phyloP scores from a whole-genome alignment of 805 yeast species.

The Ogataea nitratoaversa region DNA sequence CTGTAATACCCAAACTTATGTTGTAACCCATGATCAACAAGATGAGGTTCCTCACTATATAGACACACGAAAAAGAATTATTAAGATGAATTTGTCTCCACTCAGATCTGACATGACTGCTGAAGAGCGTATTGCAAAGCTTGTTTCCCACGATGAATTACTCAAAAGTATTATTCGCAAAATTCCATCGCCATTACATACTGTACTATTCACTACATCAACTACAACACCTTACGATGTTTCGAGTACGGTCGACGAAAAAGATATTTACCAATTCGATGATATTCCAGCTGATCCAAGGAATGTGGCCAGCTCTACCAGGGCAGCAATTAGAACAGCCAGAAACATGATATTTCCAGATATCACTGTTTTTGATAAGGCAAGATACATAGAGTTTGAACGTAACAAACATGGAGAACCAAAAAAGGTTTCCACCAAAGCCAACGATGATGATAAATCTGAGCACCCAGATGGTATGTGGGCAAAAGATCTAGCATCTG shows the following conservation, averaged over 20 bases:
- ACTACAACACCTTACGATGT: constrained; percentile 22
- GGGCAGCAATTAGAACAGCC: constrained; percentile 24
- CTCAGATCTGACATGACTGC: constrained; percentile 42
- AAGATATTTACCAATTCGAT: constrained; percentile 15
- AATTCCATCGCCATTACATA: constrained; percentile 68
- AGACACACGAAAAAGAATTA: constrained; percentile 60
- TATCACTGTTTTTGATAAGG: constrained; percentile 45
- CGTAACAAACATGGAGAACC: constrained; percentile 42
- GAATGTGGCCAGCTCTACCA: constrained; percentile 28
- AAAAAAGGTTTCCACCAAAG: constrained; percentile 17
- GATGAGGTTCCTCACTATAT: constrained; percentile 51
- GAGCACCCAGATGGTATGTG: constrained; percentile 28
- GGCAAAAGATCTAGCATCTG: constrained; percentile 23
- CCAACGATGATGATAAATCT: constrained; percentile 24
- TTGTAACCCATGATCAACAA: constrained; percentile 34
- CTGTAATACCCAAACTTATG: constrained; percentile 49
- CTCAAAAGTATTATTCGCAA: constrained; percentile 56
- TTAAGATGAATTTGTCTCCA: constrained; percentile 53
- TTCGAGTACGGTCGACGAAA: constrained; percentile 9
- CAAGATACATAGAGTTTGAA: constrained; percentile 50
- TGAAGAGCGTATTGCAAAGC: constrained; percentile 27
- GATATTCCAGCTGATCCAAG: constrained; percentile 32
- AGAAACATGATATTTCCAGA: constrained; percentile 48
- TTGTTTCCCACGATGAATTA: constrained; percentile 28
- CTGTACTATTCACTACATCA: constrained; percentile 54